phyloP scores from a whole-genome alignment of 768 basidiomycete genomes.

The Amanita rubescens region DNA sequence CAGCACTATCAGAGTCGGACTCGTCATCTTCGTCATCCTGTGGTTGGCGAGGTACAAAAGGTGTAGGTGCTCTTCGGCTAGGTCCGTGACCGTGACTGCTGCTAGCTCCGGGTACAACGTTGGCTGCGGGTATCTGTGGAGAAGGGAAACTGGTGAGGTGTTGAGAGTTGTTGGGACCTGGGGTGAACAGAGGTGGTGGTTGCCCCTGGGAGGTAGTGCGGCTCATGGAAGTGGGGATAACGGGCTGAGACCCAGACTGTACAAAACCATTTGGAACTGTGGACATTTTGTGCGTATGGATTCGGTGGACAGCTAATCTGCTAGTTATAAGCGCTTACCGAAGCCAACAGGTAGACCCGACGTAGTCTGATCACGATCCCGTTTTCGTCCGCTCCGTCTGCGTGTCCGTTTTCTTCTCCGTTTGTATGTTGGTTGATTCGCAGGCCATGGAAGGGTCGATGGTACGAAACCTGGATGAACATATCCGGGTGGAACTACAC shows the following conservation, averaged over 20 bases:
- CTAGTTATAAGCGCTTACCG: too few relatives aligned
- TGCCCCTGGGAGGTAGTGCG: conserved; percentile 7
- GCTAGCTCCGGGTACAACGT: neutral
- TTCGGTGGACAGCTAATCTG: too few relatives aligned
- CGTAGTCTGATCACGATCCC: too few relatives aligned
- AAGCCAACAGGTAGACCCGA: too few relatives aligned
- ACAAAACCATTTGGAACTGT: too few relatives aligned
- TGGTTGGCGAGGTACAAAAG: conserved; percentile 17
- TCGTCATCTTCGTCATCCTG: conserved; percentile 8
- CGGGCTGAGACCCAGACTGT: neutral
- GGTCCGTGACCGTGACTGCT: neutral
- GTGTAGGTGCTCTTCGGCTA: conserved; percentile 19
- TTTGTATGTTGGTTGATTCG: too few relatives aligned
- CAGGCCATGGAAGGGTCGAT: too few relatives aligned
- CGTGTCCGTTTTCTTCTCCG: too few relatives aligned
- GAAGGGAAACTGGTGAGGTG: conserved; percentile 10
- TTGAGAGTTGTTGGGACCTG: conserved; percentile 4
- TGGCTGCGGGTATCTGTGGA: neutral
- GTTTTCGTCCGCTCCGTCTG: too few relatives aligned
- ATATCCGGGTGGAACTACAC: too few relatives aligned
- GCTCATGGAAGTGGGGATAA: neutral
- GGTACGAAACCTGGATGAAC: too few relatives aligned
- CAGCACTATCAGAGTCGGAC: conserved; percentile 15
- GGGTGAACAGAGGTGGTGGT: conserved; percentile 13
- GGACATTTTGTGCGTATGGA: too few relatives aligned